phyloP scores from a whole-genome alignment of 257 asterid genomes.

The Solanum phureja region DNA sequence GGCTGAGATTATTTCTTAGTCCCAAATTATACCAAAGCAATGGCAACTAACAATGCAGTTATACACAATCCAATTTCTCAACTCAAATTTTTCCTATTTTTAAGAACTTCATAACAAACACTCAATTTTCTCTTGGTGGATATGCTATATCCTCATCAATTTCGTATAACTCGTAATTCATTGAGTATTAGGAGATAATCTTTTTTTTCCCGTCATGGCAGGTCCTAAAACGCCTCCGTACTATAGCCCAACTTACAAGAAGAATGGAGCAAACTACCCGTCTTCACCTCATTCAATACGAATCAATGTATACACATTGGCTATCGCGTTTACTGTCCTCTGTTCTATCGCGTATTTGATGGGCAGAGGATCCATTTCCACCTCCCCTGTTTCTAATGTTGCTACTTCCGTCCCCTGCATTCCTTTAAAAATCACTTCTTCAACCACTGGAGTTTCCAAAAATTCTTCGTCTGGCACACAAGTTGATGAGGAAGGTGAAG shows the following conservation, averaged over 20 bases:
- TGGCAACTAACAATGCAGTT: neutral
- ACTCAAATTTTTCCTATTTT: neutral
- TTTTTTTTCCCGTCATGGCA: neutral
- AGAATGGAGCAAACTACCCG: neutral
- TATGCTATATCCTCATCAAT: neutral
- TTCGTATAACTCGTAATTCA: neutral
- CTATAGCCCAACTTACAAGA: neutral
- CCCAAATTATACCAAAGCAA: neutral
- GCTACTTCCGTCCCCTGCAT: constrained; percentile 1
- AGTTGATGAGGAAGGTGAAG: constrained; percentile 20
- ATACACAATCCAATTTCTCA: neutral
- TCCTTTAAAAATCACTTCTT: constrained; percentile 8
- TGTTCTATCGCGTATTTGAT: neutral
- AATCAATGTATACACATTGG: neutral
- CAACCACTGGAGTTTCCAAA: neutral
- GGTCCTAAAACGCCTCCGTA: neutral
- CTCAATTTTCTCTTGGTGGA: neutral
- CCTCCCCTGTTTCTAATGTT: neutral
- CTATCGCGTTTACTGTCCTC: neutral
- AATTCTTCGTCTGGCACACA: constrained; percentile 21
- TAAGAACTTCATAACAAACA: neutral
- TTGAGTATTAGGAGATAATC: neutral
- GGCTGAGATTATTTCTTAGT: neutral
- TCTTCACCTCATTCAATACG: neutral
- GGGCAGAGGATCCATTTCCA: neutral